Evolutionary conservation across 2,329 filamentous ascomycete species (phyloP).

Genomic region (Calonectria fujianensis): DNA sequence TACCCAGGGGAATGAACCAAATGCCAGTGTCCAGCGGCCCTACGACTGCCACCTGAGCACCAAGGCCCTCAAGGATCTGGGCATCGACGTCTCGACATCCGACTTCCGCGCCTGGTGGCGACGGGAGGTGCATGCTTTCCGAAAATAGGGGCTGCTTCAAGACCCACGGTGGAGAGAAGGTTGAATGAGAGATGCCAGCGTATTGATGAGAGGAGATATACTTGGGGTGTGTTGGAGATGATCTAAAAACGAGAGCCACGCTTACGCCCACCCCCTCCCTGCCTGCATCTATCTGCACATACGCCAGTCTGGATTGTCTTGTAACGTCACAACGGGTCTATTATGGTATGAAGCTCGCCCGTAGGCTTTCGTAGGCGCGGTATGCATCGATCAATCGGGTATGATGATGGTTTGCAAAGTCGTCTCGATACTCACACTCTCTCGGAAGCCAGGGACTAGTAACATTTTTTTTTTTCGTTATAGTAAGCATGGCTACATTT

Average conservation of each 20-base stretch:
- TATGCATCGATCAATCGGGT: conserved; percentile 5
- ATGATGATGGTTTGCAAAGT: conserved; percentile 24
- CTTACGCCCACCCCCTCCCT: not conserved
- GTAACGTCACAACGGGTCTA: not conserved
- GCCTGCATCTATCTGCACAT: not conserved
- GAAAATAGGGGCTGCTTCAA: conserved; percentile 64
- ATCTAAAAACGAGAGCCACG: not conserved
- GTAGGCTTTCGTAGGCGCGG: not conserved
- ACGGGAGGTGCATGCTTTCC: conserved; percentile 76
- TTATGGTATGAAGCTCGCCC: not conserved
- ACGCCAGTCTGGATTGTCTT: conserved; percentile 6
- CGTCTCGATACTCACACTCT: not conserved
- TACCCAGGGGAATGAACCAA: conserved; percentile 82
- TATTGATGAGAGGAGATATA: conserved; percentile 28
- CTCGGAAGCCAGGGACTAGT: not conserved
- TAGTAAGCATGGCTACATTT: conserved; percentile 12
- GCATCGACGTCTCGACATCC: conserved; percentile 83
- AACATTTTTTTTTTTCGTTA: conserved; percentile 1
- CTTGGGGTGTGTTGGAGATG: conserved; percentile 33
- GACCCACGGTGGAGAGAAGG: conserved; percentile 1
- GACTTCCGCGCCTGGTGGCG: conserved; percentile 90
- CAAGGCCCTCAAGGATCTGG: conserved; percentile 81
- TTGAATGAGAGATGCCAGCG: conserved; percentile 25
- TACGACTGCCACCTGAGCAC: conserved; percentile 94
- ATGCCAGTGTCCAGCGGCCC: conserved; percentile 83